These are phyloP conservation scores for Geosmithia morbida DNA, from an alignment of 2,329 filamentous ascomycete species.

Conservation along the genomic window DNA sequence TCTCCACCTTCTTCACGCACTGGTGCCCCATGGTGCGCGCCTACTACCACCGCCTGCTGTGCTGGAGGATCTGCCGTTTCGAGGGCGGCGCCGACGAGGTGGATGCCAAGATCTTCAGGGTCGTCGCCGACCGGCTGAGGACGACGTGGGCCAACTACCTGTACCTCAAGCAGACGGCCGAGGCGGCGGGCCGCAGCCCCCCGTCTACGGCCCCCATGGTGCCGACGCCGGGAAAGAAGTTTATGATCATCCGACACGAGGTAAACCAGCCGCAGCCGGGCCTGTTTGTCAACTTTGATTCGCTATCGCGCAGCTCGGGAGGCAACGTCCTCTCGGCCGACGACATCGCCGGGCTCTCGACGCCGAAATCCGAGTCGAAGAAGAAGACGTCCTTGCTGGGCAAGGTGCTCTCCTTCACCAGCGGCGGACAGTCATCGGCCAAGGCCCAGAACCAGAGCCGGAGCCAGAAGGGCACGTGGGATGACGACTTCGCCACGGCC, in stretches of 20 bases:
- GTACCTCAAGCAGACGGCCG: conserved; percentile 55
- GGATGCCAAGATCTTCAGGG: conserved; percentile 54
- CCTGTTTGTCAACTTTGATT: conserved; percentile 35
- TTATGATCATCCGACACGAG: conserved; percentile 81
- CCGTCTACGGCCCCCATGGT: conserved; percentile 72
- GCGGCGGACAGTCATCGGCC: conserved; percentile 4
- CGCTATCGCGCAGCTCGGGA: conserved; percentile 17
- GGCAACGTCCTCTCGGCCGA: conserved; percentile 9
- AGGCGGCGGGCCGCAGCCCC: conserved; percentile 33
- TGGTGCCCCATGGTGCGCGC: conserved; percentile 94
- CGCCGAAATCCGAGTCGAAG: conserved; percentile 27
- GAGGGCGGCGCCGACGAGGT: conserved; percentile 48
- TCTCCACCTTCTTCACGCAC: conserved; percentile 75
- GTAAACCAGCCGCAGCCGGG: conserved; percentile 30
- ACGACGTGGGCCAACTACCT: conserved; percentile 69
- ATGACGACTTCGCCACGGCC: conserved; percentile 33
- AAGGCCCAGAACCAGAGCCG: conserved; percentile 1
- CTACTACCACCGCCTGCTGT: conserved; percentile 82
- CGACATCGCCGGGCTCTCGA: conserved; percentile 10
- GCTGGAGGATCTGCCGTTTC: conserved; percentile 76
- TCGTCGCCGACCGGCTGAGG: conserved; percentile 53
- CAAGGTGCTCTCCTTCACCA: conserved; percentile 36
- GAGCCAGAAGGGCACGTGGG: conserved; percentile 9
- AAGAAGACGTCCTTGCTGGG: conserved; percentile 50
- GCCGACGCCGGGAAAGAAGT: conserved; percentile 70